Conservation (phyloP, 2,329 filamentous ascomycete genomes). For the Cryphonectria japonica region DNA sequence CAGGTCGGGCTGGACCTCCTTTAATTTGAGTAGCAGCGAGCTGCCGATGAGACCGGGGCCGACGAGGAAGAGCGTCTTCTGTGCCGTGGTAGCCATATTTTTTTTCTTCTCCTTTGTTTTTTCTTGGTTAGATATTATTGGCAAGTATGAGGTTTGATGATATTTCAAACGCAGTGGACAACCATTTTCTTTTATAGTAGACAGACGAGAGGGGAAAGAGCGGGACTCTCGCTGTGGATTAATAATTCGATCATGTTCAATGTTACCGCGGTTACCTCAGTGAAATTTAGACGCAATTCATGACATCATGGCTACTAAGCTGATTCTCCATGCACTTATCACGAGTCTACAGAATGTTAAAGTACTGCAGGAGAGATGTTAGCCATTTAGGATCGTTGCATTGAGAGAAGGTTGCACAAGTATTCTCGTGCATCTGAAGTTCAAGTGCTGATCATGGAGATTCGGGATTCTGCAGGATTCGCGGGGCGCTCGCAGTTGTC, state of each 20-base stretch:
- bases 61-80: slow-evolving; percentile 27
- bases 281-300: background rate
- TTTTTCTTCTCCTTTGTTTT: background rate
- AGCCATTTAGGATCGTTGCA: background rate
- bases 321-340: background rate
- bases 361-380: background rate
- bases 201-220: background rate
- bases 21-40: slow-evolving; percentile 27
- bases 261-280: background rate
- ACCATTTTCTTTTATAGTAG: background rate
- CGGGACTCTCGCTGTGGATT: background rate
- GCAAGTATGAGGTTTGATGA: background rate
- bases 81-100: slow-evolving; percentile 5
- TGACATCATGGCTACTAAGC: background rate
- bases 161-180: background rate
- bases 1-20: slow-evolving; percentile 23
- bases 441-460: too few species aligned
- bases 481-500: too few species aligned
- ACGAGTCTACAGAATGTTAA: background rate
- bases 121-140: background rate
- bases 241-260: background rate
- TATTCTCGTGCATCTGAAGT: background rate
- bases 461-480: too few species aligned
- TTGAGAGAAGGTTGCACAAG: background rate
- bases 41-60: slow-evolving; percentile 27